Base-by-base conservation (phyloP, 2,329 filamentous ascomycete species). In the Lachnellula hyalina region DNA sequence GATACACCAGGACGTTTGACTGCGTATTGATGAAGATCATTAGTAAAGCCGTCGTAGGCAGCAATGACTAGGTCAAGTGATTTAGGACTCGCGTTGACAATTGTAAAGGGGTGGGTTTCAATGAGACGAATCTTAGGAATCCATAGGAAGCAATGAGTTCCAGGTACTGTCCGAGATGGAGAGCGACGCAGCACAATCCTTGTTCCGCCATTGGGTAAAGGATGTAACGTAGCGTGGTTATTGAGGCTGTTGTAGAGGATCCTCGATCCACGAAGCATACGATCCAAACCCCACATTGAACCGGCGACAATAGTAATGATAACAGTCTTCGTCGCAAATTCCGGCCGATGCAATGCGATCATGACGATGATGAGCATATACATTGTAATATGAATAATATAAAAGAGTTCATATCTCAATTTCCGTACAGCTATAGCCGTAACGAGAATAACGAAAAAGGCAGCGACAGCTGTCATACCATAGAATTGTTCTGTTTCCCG, bases 71-170 rank as follows among this genome's bases (percentile, higher is more conserved):
- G 81, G 69, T 85, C 70, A 1, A 60, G 63, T 0, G 80, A 77
- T 34, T 73, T 74, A 21, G 50, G 56, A 23, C 47, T 52, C 32
- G 42, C 52, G 74, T 69, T 21, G 62, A 79, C 78, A 48, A 86
- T 80, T 2, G 83, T 86, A 61, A 86, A 86, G 0, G 83, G 83
- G 58, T 87, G 84, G 2, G 78, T 82, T 67, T 86, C 80, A 17
- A 79, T 70, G 1, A 72, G 61, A 9, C 83, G 77, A 47, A 86
- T 75, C 4, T 71, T 71, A 0, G 84, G 84, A 6, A 86, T 76
- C 81, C 82, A 86, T 32, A 87, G 68, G 63, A 84, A 86, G 61
- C 80, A 82, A 64, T 87, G 84, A 57, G 80, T 79, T 1, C 82
- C 83, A 0, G 83, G 75, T 2, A 70, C 67, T 1, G 77, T 76